Conservation (phyloP, 345 rosid species). For the Moricandia moricandioides region DNA sequence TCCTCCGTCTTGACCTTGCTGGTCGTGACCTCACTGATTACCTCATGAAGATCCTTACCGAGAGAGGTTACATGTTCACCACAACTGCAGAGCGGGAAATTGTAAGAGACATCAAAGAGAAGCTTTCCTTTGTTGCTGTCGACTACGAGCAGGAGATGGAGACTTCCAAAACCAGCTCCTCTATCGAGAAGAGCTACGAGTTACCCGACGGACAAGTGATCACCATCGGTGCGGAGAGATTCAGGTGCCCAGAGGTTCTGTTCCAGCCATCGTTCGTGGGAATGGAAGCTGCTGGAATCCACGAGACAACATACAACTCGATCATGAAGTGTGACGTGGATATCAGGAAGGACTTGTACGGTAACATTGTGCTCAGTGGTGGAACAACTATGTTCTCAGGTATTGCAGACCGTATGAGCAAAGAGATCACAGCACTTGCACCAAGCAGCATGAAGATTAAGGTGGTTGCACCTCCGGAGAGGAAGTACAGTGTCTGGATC, state of each 20-base stretch:
- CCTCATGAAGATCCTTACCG: constrained; percentile 61
- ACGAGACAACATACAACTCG: constrained; percentile 66
- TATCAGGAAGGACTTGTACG: constrained; percentile 53
- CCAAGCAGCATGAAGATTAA: constrained; percentile 78
- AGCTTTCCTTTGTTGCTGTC: constrained; percentile 58
- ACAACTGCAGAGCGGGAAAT: constrained; percentile 85
- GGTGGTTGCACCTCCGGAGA: constrained; percentile 77
- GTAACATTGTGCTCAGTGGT: constrained; percentile 75
- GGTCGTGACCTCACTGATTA: constrained; percentile 62
- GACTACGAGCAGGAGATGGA: constrained; percentile 68
- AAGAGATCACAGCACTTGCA: constrained; percentile 69
- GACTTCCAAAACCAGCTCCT: constrained; percentile 61
- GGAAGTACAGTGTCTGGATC: constrained; percentile 79
- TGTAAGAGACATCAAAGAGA: constrained; percentile 88
- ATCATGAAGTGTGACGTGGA: constrained; percentile 63
- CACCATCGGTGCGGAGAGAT: constrained; percentile 66
- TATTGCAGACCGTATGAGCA: constrained; percentile 76
- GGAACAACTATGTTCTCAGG: constrained; percentile 75
- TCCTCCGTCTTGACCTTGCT: constrained; percentile 64
- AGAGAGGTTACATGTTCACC: constrained; percentile 58
- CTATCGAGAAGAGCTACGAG: constrained; percentile 68
- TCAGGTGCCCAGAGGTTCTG: constrained; percentile 65
- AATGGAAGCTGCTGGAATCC: constrained; percentile 73
- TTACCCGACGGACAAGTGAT: constrained; percentile 65
- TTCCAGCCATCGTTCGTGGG: constrained; percentile 71